A percentile compares a stretch with the other conserved stretches of the same genome.
Evolutionary conservation across 164 flowering plant species (phyloP).

Genomic region (Paratinospora sagittata): DNA sequence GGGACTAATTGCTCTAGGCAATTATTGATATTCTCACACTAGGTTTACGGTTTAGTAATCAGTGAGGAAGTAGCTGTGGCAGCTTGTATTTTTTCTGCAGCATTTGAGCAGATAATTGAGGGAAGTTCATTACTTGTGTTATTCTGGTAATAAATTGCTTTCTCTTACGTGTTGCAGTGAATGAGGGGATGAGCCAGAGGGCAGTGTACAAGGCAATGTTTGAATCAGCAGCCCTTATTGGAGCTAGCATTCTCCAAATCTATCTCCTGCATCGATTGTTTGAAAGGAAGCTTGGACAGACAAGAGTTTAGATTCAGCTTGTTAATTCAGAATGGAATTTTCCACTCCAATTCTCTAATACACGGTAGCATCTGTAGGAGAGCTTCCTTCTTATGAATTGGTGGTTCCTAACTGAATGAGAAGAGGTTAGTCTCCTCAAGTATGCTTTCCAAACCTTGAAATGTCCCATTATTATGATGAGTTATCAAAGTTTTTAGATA

Average conservation of each 20-base stretch:
- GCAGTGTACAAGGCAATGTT: conserved; percentile 75
- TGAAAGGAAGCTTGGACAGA: conserved; percentile 69
- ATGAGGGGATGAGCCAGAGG: conserved; percentile 81
- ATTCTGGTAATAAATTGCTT: not conserved
- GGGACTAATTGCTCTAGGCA: no score
- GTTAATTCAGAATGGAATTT: not conserved
- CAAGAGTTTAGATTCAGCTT: conserved; percentile 46
- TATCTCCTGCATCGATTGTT: conserved; percentile 81
- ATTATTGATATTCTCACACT: no score
- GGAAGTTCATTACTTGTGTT: no score
- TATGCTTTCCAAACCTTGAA: no score
- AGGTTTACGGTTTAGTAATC: not conserved
- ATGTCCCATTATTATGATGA: no score
- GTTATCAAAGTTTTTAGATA: no score
- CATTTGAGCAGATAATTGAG: no score
- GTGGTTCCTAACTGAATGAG: not conserved
- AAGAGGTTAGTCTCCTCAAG: no score
- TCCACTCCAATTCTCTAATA: not conserved
- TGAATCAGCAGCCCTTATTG: conserved; percentile 78
- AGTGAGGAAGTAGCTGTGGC: not conserved
- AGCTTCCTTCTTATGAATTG: not conserved
- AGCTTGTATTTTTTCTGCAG: not conserved
- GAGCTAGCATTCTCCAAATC: conserved; percentile 82
- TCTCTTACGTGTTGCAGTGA: conserved; percentile 67
- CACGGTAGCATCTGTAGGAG: not conserved